Base-by-base conservation (phyloP, 495 filamentous ascomycete genomes). In the Aspergillus incahuasiensis region DNA sequence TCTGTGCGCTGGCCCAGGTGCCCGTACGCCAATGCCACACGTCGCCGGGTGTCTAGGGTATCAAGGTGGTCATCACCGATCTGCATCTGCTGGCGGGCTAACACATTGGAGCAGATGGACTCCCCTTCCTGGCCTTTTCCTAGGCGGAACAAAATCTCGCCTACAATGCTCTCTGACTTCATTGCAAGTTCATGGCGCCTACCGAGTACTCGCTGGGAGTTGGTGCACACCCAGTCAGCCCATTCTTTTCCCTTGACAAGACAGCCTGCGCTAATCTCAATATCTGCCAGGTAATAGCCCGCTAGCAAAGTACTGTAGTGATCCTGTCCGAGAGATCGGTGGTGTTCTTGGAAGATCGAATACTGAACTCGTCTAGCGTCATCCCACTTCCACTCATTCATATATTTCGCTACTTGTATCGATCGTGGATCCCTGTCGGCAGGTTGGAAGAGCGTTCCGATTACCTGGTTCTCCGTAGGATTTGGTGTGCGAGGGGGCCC, bases 61-160 rank as follows among this genome's bases (percentile, higher is more conserved):
- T 74, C 68, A 2, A 72, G 28, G 39, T 70, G 68, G 13, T 70
- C 63, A 39, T 74, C 71, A 12, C 71, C 71, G 15, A 74, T 66
- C 9, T 56, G 68, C 60, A 74, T 74, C 28, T 74, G 71, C 20
- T 74, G 71, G 12, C 69, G 66, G 1, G 71, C 71, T 2, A 74
- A 58, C 3, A 72, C 63, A 7, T 74, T 72, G 15, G 71, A 66
- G 19, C 66, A 69, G 28, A 72, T 56, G 0, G 69, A 72, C 55
- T 74, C 69, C 0, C 66, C 64, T 34, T 72, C 69, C 32, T 69
- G 62, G 9, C 62, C 54, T 30, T 65, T 67, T 20, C 69, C 71
- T 12, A 64, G 59, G 3, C 61, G 59, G 18, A 52, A 61, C 7
- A 72, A 45, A 18, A 72, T 56, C 40, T 74, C 69, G 22, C 62